phyloP scores from a whole-genome alignment of 192 early-diverging fungal species.

The Gamsiella multidivaricata region DNA sequence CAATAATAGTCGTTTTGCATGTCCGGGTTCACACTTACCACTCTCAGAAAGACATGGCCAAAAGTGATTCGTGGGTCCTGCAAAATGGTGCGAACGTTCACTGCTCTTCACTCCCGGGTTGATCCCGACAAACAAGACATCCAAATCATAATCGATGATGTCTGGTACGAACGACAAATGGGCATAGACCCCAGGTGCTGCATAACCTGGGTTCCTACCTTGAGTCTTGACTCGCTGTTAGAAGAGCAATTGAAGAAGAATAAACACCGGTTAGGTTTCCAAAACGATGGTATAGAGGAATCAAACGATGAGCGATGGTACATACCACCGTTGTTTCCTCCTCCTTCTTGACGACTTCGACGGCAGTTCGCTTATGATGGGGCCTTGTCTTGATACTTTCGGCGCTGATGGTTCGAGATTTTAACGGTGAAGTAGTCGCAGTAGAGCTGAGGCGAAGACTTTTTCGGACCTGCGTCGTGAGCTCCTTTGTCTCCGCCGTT shows the following conservation, averaged over 20 bases:
- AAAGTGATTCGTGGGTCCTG: slow-evolving; percentile 77
- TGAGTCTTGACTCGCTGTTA: slow-evolving; percentile 14
- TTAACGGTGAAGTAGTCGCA: background rate
- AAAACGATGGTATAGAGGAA: background rate
- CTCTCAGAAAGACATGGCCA: slow-evolving; percentile 76
- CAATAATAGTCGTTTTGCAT: too few relatives aligned
- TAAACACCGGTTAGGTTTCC: too few relatives aligned
- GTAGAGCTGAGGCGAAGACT: slow-evolving; percentile 23
- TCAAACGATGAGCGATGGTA: background rate
- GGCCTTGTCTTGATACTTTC: slow-evolving; percentile 40
- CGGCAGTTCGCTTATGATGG: slow-evolving; percentile 16
- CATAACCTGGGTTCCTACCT: slow-evolving; percentile 18
- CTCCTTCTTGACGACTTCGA: background rate
- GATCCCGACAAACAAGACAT: slow-evolving; percentile 79
- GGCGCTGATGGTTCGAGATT: slow-evolving; percentile 22
- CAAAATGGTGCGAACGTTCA: slow-evolving; percentile 71
- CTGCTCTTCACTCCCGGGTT: slow-evolving; percentile 76
- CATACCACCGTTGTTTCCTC: background rate
- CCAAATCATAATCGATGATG: slow-evolving; percentile 60
- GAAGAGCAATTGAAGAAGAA: background rate
- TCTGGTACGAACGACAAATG: slow-evolving; percentile 52
- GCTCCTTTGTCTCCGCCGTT: background rate
- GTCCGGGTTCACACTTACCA: slow-evolving; percentile 27
- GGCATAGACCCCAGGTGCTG: slow-evolving; percentile 33
- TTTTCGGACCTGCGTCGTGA: slow-evolving; percentile 26